Evolutionary conservation across 768 basidiomycete genomes (phyloP).

Genomic region (Russula sp.): DNA sequence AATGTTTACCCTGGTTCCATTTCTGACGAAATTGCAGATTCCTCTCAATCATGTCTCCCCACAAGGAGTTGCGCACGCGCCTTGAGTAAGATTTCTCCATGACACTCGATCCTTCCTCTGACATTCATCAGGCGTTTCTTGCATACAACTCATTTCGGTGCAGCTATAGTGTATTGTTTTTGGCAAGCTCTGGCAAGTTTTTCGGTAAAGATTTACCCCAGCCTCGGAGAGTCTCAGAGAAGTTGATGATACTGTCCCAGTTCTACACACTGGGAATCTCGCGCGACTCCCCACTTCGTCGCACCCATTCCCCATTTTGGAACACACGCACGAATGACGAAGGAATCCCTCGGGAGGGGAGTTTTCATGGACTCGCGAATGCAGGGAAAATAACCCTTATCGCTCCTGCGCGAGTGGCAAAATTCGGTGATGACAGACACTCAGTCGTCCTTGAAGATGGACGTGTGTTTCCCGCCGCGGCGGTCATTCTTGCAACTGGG

Average conservation of each 20-base stretch:
- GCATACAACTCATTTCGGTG: slow-evolving; percentile 53
- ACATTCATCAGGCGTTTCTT: slow-evolving; percentile 43
- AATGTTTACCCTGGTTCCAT: slow-evolving; percentile 27
- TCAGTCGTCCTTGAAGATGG: slow-evolving; percentile 43
- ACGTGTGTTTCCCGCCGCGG: slow-evolving; percentile 36
- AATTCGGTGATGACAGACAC: slow-evolving; percentile 33
- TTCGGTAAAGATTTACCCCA: slow-evolving; percentile 33
- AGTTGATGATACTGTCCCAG: slow-evolving; percentile 23
- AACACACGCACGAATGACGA: slow-evolving; percentile 44
- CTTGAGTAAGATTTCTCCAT: slow-evolving; percentile 42
- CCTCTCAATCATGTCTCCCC: slow-evolving; percentile 43
- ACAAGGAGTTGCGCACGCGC: slow-evolving; percentile 40
- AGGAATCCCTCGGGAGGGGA: slow-evolving; percentile 40
- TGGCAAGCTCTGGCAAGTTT: slow-evolving; percentile 34
- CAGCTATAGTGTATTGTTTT: slow-evolving; percentile 42
- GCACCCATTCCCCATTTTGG: slow-evolving; percentile 40
- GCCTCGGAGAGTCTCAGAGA: neutral
- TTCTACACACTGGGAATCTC: slow-evolving; percentile 35
- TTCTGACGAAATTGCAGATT: slow-evolving; percentile 33
- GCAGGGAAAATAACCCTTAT: slow-evolving; percentile 42
- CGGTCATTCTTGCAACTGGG: slow-evolving; percentile 54
- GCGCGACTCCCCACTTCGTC: slow-evolving; percentile 45
- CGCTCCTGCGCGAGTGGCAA: slow-evolving; percentile 38
- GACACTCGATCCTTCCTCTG: neutral
- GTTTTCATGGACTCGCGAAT: slow-evolving; percentile 48